Base-by-base conservation (phyloP, 148 eudicot species). In the Amaranthus hypochondriacus region DNA sequence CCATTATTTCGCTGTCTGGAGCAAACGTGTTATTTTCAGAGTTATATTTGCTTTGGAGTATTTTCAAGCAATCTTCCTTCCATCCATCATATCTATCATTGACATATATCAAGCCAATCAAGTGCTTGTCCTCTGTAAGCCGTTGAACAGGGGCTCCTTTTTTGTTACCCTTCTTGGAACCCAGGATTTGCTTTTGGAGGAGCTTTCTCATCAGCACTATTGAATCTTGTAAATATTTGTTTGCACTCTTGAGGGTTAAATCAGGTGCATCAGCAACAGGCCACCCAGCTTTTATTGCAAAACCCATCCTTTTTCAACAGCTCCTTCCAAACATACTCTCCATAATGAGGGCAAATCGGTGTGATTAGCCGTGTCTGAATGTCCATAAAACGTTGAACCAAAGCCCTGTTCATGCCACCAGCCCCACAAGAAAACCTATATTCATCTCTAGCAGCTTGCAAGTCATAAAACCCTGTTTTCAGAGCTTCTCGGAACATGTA, bases 371-470 rank as follows among this genome's bases (percentile, higher is more conserved):
- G 82, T 5, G 97, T 90, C 78, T 92, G 96, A 62, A 90, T 80
- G 80, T 90, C 96, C 96, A 92, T 88, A 63, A 92, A 92, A 49
- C 80, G 80, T 86, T 81, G 85, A 43, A 89, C 69, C 63, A 93
- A 75, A 73, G 84, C 89, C 48, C 85, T 78, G 76, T 93, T 89
- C 98, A 90, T 86, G 69, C 92, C 94, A 63, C 78, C 77, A 6
- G 84, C 75, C 49, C 91, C 98, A 86, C 95, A 93, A 56, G 98
- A 91, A 69, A 86, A 85, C 66, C 90, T 81, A 71, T 93, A 93
- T 82, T 93, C 97, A 70, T 89, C 92, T 44, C 95, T 83, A 50
- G 98, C 98, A 48, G 95, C 85, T 81, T 91, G 95, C 18, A 91
- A 81, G 80, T 93, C 98, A 68, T 89, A 89, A 78, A 93, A 93